These are phyloP conservation scores for Cladosporium sp. DNA, from an alignment of 2,329 filamentous ascomycete genomes.

Conservation along the genomic window DNA sequence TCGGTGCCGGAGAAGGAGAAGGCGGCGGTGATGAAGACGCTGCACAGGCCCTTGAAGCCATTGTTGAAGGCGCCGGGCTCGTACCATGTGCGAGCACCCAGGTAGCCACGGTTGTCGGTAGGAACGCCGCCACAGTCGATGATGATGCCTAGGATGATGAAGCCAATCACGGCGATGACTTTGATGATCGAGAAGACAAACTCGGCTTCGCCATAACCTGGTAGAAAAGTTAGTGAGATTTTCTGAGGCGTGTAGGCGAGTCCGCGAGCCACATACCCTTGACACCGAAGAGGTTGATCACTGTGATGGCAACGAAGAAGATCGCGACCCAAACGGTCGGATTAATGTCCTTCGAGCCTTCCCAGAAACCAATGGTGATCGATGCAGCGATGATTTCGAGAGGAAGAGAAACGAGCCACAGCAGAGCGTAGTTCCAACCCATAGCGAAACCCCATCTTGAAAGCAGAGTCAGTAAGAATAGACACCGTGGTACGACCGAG, in stretches of 20 bases:
- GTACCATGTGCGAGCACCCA: constrained; percentile 31
- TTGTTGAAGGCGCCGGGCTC: constrained; percentile 57
- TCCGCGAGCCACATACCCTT: constrained; percentile 78
- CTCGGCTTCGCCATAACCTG: constrained; percentile 34
- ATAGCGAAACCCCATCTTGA: constrained; percentile 34
- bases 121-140: constrained; percentile 61
- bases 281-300: constrained; percentile 86
- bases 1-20: constrained; percentile 66
- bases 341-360: constrained; percentile 46
- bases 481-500: constrained; percentile 62
- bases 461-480: constrained; percentile 41
- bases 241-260: constrained; percentile 79
- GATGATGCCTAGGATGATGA: constrained; percentile 64
- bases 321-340: constrained; percentile 79
- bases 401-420: constrained; percentile 31
- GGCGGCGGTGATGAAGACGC: constrained; percentile 64
- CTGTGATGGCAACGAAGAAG: constrained; percentile 74
- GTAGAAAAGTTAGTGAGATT: not conserved
- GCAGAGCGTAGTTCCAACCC: constrained; percentile 35
- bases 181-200: constrained; percentile 35
- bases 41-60: constrained; percentile 66
- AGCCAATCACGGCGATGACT: constrained; percentile 54
- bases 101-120: constrained; percentile 30
- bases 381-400: constrained; percentile 34
- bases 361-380: constrained; percentile 34